These are phyloP conservation scores for Iodosphaeria phyllophila DNA, from an alignment of 2,329 filamentous ascomycete genomes.

Conservation along the genomic window DNA sequence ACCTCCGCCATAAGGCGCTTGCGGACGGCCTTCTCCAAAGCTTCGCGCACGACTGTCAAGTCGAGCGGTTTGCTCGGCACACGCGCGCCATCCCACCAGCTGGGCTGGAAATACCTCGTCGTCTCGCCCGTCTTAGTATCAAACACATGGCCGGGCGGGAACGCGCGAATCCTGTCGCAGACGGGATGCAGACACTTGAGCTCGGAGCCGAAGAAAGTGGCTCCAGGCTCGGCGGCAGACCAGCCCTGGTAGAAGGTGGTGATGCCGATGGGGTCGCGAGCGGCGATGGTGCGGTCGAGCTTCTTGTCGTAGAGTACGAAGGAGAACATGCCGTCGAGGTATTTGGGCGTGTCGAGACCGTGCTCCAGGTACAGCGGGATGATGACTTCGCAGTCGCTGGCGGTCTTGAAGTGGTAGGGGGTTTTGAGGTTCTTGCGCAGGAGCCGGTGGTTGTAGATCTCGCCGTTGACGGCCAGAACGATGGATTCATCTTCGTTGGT, in stretches of 20 bases:
- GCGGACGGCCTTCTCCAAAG: slow-evolving; percentile 76
- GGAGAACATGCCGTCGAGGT: slow-evolving; percentile 98
- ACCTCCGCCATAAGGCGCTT: slow-evolving; percentile 99
- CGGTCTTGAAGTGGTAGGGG: slow-evolving; percentile 92
- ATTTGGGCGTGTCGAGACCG: slow-evolving; percentile 78
- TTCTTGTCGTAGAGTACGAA: slow-evolving; percentile 96
- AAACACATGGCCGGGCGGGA: slow-evolving; percentile 90
- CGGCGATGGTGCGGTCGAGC: slow-evolving; percentile 79
- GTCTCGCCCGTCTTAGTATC: slow-evolving; percentile 79
- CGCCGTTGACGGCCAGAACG: slow-evolving; percentile 91
- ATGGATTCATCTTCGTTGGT: slow-evolving; percentile 80
- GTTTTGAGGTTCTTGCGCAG: slow-evolving; percentile 72
- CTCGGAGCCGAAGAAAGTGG: slow-evolving; percentile 94
- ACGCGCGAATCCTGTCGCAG: slow-evolving; percentile 86
- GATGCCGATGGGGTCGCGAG: slow-evolving; percentile 89
- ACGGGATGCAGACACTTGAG: slow-evolving; percentile 84
- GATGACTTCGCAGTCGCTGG: slow-evolving; percentile 97
- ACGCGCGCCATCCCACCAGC: slow-evolving; percentile 73
- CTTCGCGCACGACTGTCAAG: slow-evolving; percentile 62
- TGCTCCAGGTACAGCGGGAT: slow-evolving; percentile 92
- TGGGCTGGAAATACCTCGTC: slow-evolving; percentile 77
- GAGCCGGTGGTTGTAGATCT: slow-evolving; percentile 98
- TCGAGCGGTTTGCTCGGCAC: slow-evolving; percentile 69
- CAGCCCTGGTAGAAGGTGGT: slow-evolving; percentile 96
- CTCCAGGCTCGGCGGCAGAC: slow-evolving; percentile 61